Percentiles rank a stretch among this genome's conserved stretches.
Conservation (phyloP, 805 yeast species). For the Nakazawaea ishiwadae region DNA sequence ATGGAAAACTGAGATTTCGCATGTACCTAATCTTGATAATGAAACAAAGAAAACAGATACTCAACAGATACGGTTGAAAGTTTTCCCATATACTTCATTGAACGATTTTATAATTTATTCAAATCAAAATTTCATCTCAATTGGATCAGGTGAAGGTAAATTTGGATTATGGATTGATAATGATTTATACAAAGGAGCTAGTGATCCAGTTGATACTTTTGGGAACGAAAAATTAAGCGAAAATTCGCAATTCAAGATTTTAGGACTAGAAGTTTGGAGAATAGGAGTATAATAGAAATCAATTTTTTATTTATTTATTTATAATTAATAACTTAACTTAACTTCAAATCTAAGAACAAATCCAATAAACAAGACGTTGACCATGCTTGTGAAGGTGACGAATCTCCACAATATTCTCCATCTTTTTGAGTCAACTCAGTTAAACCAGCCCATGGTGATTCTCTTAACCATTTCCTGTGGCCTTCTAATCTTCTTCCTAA, state of each 20-base stretch:
- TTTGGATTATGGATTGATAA: slow-evolving; percentile 89
- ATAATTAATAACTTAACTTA: not conserved
- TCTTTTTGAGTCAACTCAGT: slow-evolving; percentile 89
- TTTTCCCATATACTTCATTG: slow-evolving; percentile 82
- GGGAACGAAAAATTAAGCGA: slow-evolving; percentile 77
- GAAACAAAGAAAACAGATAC: slow-evolving; percentile 11
- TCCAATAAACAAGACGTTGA: slow-evolving; percentile 83
- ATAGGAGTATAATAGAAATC: too few species aligned
- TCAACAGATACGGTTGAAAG: slow-evolving; percentile 53
- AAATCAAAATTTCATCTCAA: slow-evolving; percentile 66
- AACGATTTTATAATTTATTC: slow-evolving; percentile 86
- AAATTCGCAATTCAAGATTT: slow-evolving; percentile 60
- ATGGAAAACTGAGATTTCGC: slow-evolving; percentile 65
- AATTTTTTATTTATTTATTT: too few species aligned
- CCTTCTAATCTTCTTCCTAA: slow-evolving; percentile 56
- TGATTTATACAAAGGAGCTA: slow-evolving; percentile 69
- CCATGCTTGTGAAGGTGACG: slow-evolving; percentile 98
- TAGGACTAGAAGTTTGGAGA: slow-evolving; percentile 84
- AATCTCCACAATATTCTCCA: slow-evolving; percentile 77
- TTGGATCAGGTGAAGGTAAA: slow-evolving; percentile 92
- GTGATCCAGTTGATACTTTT: slow-evolving; percentile 76
- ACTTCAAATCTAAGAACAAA: slow-evolving; percentile 55
- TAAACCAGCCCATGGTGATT: slow-evolving; percentile 90
- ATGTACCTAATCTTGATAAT: slow-evolving; percentile 23
- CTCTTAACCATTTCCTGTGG: slow-evolving; percentile 64